Evolutionary conservation across 148 eudicot genomes (phyloP).

Genomic region (Talinum fruticosum): DNA sequence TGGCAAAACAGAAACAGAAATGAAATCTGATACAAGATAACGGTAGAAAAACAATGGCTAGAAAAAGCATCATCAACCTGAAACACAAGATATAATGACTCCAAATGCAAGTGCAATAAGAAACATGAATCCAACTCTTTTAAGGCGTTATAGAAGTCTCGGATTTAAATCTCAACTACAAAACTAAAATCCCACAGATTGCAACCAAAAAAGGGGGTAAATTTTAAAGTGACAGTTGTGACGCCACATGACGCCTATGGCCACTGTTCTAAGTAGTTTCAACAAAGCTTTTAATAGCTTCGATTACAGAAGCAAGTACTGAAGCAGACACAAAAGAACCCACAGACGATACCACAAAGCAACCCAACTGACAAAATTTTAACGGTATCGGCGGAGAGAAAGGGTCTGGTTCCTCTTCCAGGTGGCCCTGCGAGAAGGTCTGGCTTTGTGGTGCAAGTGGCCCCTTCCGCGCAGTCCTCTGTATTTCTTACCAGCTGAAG

Average conservation of each 20-base stretch:
- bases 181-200: neutral
- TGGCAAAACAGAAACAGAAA: no score
- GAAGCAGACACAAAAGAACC: neutral
- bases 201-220: neutral
- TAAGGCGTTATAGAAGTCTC: neutral
- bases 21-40: no score
- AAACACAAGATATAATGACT: neutral
- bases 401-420: constrained; percentile 62
- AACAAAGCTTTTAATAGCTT: neutral
- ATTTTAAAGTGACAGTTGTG: neutral
- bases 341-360: neutral
- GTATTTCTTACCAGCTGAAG: constrained; percentile 61
- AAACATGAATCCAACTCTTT: neutral
- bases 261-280: neutral
- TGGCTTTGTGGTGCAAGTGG: constrained; percentile 45
- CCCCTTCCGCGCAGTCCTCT: constrained; percentile 59
- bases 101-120: neutral
- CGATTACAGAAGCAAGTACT: neutral
- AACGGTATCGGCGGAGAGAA: constrained; percentile 52
- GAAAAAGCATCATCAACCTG: neutral
- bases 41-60: no score
- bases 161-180: neutral
- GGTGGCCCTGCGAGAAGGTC: constrained; percentile 55
- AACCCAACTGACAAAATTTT: constrained; percentile 11
- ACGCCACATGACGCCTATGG: neutral